Base-by-base conservation (phyloP, 805 yeast species). In the Priceomyces castillae region DNA sequence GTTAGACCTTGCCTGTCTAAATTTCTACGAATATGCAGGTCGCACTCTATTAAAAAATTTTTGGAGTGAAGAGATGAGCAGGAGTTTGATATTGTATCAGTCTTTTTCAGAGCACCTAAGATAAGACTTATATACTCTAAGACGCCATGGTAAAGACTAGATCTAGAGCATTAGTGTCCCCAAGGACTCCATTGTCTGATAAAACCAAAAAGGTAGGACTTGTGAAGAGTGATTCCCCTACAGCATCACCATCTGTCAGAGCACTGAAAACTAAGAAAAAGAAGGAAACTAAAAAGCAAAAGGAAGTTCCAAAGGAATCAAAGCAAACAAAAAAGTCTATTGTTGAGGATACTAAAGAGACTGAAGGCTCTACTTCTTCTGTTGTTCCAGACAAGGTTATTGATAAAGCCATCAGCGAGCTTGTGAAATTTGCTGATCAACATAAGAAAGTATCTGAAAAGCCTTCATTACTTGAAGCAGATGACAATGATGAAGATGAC, bases 381-480 rank as follows among this genome's bases (percentile, higher is more conserved):
- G 37, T 54, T n/a, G 50, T 62, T 9, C 46, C 62, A 22, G 42
- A 49, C 12, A 57, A 57, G 42, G 54, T 58, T 7, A 55, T 59
- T 38, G 34, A 43, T 20, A 77, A 77, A 48, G 90, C 92, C 10
- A 62, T 86, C 37, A 56, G 66, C 14, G 95, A 89, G 52, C 75
- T 94, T 57, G 67, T 71, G 43, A 83, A 84, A 59, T 89, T 75
- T 63, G 61, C 77, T 40, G 60, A 70, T 22, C 59, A 68, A 37
- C 55, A 58, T 20, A 20, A 41, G 10, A 59, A 61, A 34, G 69
- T 74, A 49, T 57, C 68, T 20, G 65, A 61, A 12, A 54, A 56
- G 30, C 45, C 78, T 48, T 73, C 88, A 48, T 82, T 83, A 49
- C 68, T 64, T 39, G 73, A 65, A 38, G 71, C 64, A 20, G 70